Evolutionary conservation across 2,329 filamentous ascomycete genomes (phyloP).

Genomic region (Diplodia mutila): DNA sequence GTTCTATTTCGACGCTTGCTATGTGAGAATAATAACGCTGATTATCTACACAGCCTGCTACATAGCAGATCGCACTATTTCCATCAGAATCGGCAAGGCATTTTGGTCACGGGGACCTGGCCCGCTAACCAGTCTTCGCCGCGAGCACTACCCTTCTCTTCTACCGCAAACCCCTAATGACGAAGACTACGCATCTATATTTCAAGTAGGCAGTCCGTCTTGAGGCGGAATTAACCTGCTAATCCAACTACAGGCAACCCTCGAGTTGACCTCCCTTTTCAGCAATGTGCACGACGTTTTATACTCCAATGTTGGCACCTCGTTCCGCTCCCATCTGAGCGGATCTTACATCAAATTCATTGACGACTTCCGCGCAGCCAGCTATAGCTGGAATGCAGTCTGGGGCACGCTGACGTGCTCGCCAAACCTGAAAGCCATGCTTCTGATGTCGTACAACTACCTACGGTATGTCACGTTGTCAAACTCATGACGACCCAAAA

Average conservation of each 20-base stretch:
- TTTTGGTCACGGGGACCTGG: constrained; percentile 74
- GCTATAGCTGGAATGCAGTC: constrained; percentile 70
- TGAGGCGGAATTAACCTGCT: not conserved
- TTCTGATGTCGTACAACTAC: constrained; percentile 74
- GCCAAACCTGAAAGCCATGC: constrained; percentile 66
- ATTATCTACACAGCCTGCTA: constrained; percentile 57
- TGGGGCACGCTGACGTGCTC: constrained; percentile 58
- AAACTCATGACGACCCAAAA: not conserved
- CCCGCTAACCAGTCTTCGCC: constrained; percentile 65
- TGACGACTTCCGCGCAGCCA: constrained; percentile 71
- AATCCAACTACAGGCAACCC: constrained; percentile 52
- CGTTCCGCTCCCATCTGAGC: constrained; percentile 70
- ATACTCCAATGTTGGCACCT: constrained; percentile 71
- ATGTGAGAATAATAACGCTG: not conserved
- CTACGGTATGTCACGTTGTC: constrained; percentile 48
- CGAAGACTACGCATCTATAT: constrained; percentile 70
- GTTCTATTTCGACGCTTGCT: not conserved
- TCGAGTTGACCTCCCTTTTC: constrained; percentile 73
- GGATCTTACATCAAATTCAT: constrained; percentile 76
- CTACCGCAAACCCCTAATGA: constrained; percentile 61
- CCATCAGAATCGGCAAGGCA: constrained; percentile 70
- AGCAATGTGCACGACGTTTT: constrained; percentile 75
- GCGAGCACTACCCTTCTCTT: constrained; percentile 70
- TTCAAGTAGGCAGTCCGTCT: constrained; percentile 49
- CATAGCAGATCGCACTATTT: constrained; percentile 69